Conservation (phyloP, 176 grass and related monocot genomes). For the Secale cereale region DNA sequence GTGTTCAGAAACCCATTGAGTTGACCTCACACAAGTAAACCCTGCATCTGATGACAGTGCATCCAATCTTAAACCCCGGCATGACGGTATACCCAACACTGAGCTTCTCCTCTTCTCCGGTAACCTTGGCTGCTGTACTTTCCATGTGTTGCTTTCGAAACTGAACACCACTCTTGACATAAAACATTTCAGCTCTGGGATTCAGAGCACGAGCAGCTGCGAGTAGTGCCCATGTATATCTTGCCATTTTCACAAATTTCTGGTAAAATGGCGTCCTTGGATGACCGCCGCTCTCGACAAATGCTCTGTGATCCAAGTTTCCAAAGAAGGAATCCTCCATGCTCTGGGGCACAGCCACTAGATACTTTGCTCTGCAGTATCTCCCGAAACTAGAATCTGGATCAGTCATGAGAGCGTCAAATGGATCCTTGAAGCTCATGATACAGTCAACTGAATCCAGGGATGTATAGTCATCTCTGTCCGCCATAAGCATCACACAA, state of each 20-base stretch:
- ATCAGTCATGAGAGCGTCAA: slow-evolving; percentile 56
- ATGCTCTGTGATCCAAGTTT: slow-evolving; percentile 66
- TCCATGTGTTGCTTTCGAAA: slow-evolving; percentile 72
- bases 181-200: slow-evolving; percentile 79
- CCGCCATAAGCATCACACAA: slow-evolving; percentile 47
- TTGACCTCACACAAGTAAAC: slow-evolving; percentile 53
- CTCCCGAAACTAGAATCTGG: slow-evolving; percentile 65
- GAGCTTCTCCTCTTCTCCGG: slow-evolving; percentile 22
- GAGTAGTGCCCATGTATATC: slow-evolving; percentile 64
- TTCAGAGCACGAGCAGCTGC: slow-evolving; percentile 45
- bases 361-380: slow-evolving; percentile 73
- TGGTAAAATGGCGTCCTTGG: slow-evolving; percentile 88
- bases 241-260: slow-evolving; percentile 64
- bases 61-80: slow-evolving; percentile 80
- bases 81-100: slow-evolving; percentile 77
- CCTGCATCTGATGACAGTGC: slow-evolving; percentile 56
- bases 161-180: slow-evolving; percentile 37
- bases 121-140: slow-evolving; percentile 41
- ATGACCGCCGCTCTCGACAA: slow-evolving; percentile 56
- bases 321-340: slow-evolving; percentile 85
- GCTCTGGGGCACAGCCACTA: slow-evolving; percentile 36
- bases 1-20: background rate
- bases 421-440: slow-evolving; percentile 60
- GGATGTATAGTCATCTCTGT: slow-evolving; percentile 17
- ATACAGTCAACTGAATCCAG: slow-evolving; percentile 46